Percentiles rank a stretch among this genome's conserved stretches.
Evolutionary conservation across 352 stramenopile species (phyloP).

Genomic region (Globisporangium rhizosaccharum): DNA sequence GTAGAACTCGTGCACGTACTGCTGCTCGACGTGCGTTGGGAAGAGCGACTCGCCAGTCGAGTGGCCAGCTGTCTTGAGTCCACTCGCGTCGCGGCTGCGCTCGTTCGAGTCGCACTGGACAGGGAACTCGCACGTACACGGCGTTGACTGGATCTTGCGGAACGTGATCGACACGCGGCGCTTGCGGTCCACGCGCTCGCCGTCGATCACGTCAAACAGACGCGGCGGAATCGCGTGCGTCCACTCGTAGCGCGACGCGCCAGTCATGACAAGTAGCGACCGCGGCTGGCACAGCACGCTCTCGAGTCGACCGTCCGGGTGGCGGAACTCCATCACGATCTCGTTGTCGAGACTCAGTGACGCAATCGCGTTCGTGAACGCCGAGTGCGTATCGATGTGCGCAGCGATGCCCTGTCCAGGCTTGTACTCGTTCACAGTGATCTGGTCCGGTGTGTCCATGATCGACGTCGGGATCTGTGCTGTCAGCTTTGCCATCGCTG

Average conservation of each 20-base stretch:
- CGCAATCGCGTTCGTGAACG: slow-evolving; percentile 78
- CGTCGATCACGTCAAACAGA: slow-evolving; percentile 83
- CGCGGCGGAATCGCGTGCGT: slow-evolving; percentile 84
- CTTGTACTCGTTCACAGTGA: slow-evolving; percentile 88
- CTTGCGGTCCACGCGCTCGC: slow-evolving; percentile 47
- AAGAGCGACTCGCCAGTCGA: slow-evolving; percentile 17
- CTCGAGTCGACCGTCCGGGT: slow-evolving; percentile 53
- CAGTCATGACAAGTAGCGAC: slow-evolving; percentile 82
- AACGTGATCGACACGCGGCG: slow-evolving; percentile 86
- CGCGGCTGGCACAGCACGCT: slow-evolving; percentile 60
- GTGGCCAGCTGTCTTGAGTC: not conserved
- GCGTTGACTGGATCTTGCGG: slow-evolving; percentile 67
- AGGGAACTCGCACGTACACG: slow-evolving; percentile 65
- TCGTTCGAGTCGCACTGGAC: slow-evolving; percentile 50
- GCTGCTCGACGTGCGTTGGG: slow-evolving; percentile 66
- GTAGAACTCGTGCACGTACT: slow-evolving; percentile 86
- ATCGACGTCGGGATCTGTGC: slow-evolving; percentile 45
- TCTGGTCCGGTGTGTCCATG: slow-evolving; percentile 71
- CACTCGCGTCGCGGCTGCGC: not conserved
- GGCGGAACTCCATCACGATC: slow-evolving; percentile 84
- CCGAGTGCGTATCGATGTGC: slow-evolving; percentile 87
- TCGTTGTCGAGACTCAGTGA: slow-evolving; percentile 74
- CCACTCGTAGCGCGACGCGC: slow-evolving; percentile 81
- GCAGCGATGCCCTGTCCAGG: slow-evolving; percentile 84
- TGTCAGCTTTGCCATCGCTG: slow-evolving; percentile 35